Conservation (phyloP, 2,329 filamentous ascomycete species). For the Neofusicoccum sp. region DNA sequence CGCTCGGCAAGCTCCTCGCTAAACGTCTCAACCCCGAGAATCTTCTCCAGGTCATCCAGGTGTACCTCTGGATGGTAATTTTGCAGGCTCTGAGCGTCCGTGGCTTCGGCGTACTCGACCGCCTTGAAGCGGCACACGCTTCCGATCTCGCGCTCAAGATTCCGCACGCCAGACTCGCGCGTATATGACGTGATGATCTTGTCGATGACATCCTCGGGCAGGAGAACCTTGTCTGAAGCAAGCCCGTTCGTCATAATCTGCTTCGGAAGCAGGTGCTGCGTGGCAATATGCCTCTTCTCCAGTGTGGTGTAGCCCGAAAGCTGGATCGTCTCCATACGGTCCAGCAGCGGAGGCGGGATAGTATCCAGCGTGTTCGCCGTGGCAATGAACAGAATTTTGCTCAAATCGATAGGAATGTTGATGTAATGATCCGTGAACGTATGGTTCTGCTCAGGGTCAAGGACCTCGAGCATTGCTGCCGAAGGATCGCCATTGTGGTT, state of each 20-base stretch:
- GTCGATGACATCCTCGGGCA: slow-evolving; percentile 81
- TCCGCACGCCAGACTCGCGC: slow-evolving; percentile 91
- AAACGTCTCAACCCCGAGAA: slow-evolving; percentile 88
- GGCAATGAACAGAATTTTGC: slow-evolving; percentile 95
- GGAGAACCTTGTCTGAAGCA: slow-evolving; percentile 67
- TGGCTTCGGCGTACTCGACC: slow-evolving; percentile 88
- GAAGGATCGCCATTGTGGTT: slow-evolving; percentile 95
- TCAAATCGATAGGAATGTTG: slow-evolving; percentile 90
- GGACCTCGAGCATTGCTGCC: slow-evolving; percentile 94
- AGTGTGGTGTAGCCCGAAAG: slow-evolving; percentile 94
- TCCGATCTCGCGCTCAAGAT: slow-evolving; percentile 91
- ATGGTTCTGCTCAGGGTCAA: slow-evolving; percentile 96
- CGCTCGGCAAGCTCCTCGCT: slow-evolving; percentile 95
- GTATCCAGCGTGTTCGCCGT: slow-evolving; percentile 94
- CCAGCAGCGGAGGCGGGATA: slow-evolving; percentile 87
- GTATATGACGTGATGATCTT: slow-evolving; percentile 97
- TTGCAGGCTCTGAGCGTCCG: slow-evolving; percentile 63
- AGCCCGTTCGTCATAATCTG: slow-evolving; percentile 91
- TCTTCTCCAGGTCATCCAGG: slow-evolving; percentile 79
- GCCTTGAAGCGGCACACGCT: slow-evolving; percentile 93
- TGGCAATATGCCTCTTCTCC: slow-evolving; percentile 94
- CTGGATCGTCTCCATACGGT: slow-evolving; percentile 95
- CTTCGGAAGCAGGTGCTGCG: slow-evolving; percentile 91
- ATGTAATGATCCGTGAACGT: slow-evolving; percentile 95
- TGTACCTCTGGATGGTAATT: slow-evolving; percentile 73